Evolutionary conservation across 352 stramenopile species (phyloP).

Genomic region (Phytopythium chamaehyphon): DNA sequence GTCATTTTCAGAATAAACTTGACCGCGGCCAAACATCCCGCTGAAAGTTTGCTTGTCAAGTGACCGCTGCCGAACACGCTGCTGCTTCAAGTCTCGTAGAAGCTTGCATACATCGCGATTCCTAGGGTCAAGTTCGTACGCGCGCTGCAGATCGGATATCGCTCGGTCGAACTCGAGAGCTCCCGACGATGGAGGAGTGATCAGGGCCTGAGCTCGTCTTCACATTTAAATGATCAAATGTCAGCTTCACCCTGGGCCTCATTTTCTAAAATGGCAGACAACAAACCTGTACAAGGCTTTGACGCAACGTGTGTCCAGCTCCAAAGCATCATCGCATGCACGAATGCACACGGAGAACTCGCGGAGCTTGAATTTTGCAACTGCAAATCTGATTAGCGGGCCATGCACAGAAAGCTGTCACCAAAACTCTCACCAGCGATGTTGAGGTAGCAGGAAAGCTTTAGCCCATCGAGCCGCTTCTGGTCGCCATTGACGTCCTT

Average conservation of each 20-base stretch:
- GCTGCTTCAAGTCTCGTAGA: constrained; percentile 63
- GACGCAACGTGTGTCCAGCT: constrained; percentile 56
- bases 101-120: constrained; percentile 66
- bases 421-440: constrained; percentile 48
- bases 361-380: constrained; percentile 76
- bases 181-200: constrained; percentile 68
- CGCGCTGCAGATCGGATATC: constrained; percentile 67
- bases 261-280: background rate
- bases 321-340: constrained; percentile 67
- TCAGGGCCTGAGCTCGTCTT: constrained; percentile 67
- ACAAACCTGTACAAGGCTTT: constrained; percentile 74
- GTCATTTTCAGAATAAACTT: constrained; percentile 46
- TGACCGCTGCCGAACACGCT: constrained; percentile 53
- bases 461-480: constrained; percentile 40
- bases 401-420: background rate
- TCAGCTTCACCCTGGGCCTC: background rate
- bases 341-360: constrained; percentile 55
- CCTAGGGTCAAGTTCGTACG: constrained; percentile 46
- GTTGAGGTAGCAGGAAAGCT: constrained; percentile 76
- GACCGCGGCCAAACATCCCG: constrained; percentile 76
- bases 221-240: constrained; percentile 2
- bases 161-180: constrained; percentile 75
- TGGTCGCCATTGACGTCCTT: constrained; percentile 21
- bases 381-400: constrained; percentile 16
- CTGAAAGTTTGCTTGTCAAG: constrained; percentile 77